These are phyloP conservation scores for Alternaria ethzedia DNA, from an alignment of 2,329 filamentous ascomycete genomes.

Conservation along the genomic window DNA sequence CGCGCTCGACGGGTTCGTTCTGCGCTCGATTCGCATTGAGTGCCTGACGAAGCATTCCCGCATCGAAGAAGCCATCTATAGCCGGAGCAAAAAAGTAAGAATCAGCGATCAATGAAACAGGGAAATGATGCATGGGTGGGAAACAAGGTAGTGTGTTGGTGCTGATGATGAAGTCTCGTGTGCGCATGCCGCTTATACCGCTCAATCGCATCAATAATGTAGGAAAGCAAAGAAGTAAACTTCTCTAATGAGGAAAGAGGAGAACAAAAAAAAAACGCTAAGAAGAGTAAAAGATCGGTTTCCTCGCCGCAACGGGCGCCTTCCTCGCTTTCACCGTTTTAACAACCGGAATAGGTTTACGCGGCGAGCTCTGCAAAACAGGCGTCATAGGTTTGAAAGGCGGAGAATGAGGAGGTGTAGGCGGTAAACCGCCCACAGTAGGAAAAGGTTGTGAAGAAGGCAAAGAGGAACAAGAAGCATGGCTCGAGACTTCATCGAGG, in stretches of 20 bases:
- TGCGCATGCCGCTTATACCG: neutral
- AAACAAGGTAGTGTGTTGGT: neutral
- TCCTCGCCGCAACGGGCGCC: conserved; percentile 28
- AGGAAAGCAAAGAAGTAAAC: neutral
- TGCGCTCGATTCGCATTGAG: conserved; percentile 70
- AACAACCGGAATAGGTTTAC: conserved; percentile 21
- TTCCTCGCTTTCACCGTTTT: conserved; percentile 28
- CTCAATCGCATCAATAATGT: neutral
- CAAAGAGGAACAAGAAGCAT: conserved; percentile 18
- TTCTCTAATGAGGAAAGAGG: neutral
- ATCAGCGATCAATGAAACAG: conserved; percentile 4
- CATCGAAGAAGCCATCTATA: conserved; percentile 94
- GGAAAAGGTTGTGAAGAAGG: neutral
- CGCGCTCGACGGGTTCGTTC: conserved; percentile 60
- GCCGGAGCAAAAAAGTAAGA: conserved; percentile 36
- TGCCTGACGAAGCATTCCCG: conserved; percentile 89
- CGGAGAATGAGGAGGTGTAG: conserved; percentile 46
- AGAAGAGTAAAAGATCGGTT: conserved; percentile 26
- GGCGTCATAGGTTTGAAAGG: conserved; percentile 43
- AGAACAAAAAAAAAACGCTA: neutral
- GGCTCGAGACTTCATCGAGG: conserved; percentile 26
- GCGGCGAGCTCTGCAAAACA: conserved; percentile 38
- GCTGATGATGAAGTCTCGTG: conserved; percentile 3
- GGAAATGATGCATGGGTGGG: neutral
- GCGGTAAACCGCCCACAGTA: conserved; percentile 14